Conservation (phyloP, 1,284 basidiomycete genomes). For the Cutaneotrichosporon cutaneum region DNA sequence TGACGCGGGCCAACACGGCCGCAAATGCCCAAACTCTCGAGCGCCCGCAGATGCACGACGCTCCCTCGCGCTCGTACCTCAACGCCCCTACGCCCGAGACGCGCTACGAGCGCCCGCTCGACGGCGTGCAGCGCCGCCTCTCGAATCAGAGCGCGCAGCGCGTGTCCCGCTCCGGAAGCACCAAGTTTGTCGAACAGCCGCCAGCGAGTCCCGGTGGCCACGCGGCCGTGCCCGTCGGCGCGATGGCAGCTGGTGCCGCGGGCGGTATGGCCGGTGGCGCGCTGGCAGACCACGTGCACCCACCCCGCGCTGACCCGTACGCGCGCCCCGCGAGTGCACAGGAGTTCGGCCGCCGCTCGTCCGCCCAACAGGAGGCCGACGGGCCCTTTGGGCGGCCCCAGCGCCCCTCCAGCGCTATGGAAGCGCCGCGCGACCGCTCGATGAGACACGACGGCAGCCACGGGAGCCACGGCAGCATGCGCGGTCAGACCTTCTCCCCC, state of each 20-base stretch:
- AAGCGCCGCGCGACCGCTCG: background rate
- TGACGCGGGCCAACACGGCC: slow-evolving; percentile 4
- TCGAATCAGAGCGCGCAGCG: background rate
- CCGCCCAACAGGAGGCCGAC: background rate
- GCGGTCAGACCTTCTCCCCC: background rate
- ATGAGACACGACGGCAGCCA: background rate
- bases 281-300: background rate
- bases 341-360: background rate
- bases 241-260: slow-evolving; percentile 13
- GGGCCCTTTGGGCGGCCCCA: background rate
- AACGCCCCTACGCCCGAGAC: slow-evolving; percentile 23
- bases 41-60: slow-evolving; percentile 18
- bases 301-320: slow-evolving; percentile 3
- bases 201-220: background rate
- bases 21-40: background rate
- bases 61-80: slow-evolving; percentile 48
- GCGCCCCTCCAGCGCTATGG: slow-evolving; percentile 1
- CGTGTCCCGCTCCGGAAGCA: slow-evolving; percentile 4
- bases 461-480: background rate
- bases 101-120: slow-evolving; percentile 17
- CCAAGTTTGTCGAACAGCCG: slow-evolving; percentile 13
- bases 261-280: background rate
- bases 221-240: slow-evolving; percentile 10
- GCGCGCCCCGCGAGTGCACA: slow-evolving; percentile 2
- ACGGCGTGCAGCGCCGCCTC: slow-evolving; percentile 1